Conservation (phyloP, 2,329 filamentous ascomycete genomes). For the Neonectria neomacrospora region DNA sequence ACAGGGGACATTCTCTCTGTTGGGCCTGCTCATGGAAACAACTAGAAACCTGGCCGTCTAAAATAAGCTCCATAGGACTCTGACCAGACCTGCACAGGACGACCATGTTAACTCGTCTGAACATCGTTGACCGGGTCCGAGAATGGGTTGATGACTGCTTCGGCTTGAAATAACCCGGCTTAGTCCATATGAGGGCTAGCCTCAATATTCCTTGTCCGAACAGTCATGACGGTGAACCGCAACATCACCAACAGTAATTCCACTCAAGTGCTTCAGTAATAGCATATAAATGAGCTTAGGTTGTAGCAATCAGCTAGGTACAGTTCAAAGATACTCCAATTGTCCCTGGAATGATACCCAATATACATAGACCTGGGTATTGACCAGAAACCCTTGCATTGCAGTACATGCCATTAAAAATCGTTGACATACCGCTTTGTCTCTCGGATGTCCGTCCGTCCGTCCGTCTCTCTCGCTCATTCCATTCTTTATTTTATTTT, state of each 20-base stretch:
- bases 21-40: neutral
- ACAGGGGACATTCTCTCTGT: neutral
- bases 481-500: constrained; percentile 23
- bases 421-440: constrained; percentile 18
- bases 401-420: constrained; percentile 19
- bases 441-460: constrained; percentile 1
- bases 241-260: neutral
- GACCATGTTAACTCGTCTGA: neutral
- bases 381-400: constrained; percentile 21
- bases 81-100: too few relatives aligned
- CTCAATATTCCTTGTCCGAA: neutral
- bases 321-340: constrained; percentile 25
- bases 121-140: neutral
- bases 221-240: neutral
- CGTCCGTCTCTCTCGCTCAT: constrained; percentile 4
- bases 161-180: neutral
- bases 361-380: constrained; percentile 25
- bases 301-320: neutral
- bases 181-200: neutral
- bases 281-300: neutral
- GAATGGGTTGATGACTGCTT: neutral
- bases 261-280: neutral
- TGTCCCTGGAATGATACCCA: constrained; percentile 24
- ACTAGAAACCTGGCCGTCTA: neutral
- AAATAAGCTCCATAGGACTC: neutral